A percentile compares a stretch with the other conserved stretches of the same genome.
Conservation (phyloP, 1,139 yeast genomes). For the Kodamaea fungicola region DNA sequence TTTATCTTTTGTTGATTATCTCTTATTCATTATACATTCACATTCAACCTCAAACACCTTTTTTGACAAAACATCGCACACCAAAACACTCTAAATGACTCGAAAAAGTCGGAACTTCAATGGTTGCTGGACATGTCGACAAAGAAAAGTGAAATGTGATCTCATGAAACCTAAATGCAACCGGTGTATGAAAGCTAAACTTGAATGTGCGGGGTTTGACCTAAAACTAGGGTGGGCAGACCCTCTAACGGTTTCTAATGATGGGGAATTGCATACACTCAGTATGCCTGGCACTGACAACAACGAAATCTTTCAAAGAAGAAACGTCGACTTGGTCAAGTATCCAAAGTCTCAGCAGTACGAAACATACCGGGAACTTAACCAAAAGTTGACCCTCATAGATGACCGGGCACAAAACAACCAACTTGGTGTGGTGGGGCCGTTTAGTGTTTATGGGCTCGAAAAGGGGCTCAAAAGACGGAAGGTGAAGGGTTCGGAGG, state of each 20-base stretch:
- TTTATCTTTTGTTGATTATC: too few relatives aligned
- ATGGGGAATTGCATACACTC: conserved; percentile 19
- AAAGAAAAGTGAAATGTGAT: conserved; percentile 51
- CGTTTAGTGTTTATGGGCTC: conserved; percentile 24
- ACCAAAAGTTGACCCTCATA: conserved; percentile 22
- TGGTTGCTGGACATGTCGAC: conserved; percentile 55
- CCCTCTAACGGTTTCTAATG: conserved; percentile 24
- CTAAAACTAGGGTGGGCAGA: conserved; percentile 42
- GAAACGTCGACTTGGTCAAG: conserved; percentile 33
- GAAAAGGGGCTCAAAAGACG: not conserved
- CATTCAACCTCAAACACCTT: too few relatives aligned
- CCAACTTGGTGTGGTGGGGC: conserved; percentile 23
- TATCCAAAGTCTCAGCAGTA: conserved; percentile 33
- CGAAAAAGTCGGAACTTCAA: conserved; percentile 39
- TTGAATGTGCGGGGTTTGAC: conserved; percentile 40
- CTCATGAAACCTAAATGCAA: conserved; percentile 38
- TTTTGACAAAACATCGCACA: too few relatives aligned
- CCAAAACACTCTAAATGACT: too few relatives aligned
- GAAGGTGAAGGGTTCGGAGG: not conserved
- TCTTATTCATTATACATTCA: too few relatives aligned
- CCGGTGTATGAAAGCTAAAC: conserved; percentile 39
- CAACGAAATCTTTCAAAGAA: conserved; percentile 29
- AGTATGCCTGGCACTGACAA: conserved; percentile 16
- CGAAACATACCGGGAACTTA: conserved; percentile 30
- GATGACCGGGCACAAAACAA: conserved; percentile 15